Evolutionary conservation across 2,329 filamentous ascomycete genomes (phyloP).

Genomic region (Scedosporium apiospermum): DNA sequence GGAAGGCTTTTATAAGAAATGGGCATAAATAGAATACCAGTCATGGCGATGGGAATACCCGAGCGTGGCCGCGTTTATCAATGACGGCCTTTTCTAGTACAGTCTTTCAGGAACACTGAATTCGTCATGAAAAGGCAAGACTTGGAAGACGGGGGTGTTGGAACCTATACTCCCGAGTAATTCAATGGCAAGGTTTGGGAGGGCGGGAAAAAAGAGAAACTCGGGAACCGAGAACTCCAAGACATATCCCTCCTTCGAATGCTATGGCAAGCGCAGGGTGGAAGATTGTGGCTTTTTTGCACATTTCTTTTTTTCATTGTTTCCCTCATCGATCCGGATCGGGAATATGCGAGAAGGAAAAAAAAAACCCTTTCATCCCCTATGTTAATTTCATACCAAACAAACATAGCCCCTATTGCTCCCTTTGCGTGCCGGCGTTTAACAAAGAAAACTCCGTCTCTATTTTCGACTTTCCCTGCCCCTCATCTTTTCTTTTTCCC

Average conservation of each 20-base stretch:
- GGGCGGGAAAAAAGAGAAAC: neutral
- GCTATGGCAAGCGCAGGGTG: no score
- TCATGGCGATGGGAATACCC: neutral
- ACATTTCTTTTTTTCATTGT: slow-evolving; percentile 7
- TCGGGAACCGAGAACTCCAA: no score
- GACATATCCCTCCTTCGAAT: no score
- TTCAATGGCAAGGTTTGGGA: neutral
- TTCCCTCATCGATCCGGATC: neutral
- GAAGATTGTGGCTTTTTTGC: slow-evolving; percentile 2
- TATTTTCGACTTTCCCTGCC: neutral
- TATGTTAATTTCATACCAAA: slow-evolving; percentile 1
- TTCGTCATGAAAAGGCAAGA: no score
- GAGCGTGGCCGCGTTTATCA: no score
- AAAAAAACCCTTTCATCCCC: neutral
- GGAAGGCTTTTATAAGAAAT: no score
- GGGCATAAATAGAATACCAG: no score
- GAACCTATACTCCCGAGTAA: neutral
- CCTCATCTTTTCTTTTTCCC: slow-evolving; percentile 1
- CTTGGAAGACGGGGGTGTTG: neutral
- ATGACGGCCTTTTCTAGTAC: no score
- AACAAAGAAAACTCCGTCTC: slow-evolving; percentile 1
- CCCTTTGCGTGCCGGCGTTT: slow-evolving; percentile 1
- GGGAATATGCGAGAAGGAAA: neutral
- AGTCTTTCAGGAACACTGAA: no score
- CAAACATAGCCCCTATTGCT: slow-evolving; percentile 1